A percentile compares a stretch with the other conserved stretches of the same genome.
phyloP scores from a whole-genome alignment of 2,329 filamentous ascomycete species.

The Paracoccidioides brasiliensis region DNA sequence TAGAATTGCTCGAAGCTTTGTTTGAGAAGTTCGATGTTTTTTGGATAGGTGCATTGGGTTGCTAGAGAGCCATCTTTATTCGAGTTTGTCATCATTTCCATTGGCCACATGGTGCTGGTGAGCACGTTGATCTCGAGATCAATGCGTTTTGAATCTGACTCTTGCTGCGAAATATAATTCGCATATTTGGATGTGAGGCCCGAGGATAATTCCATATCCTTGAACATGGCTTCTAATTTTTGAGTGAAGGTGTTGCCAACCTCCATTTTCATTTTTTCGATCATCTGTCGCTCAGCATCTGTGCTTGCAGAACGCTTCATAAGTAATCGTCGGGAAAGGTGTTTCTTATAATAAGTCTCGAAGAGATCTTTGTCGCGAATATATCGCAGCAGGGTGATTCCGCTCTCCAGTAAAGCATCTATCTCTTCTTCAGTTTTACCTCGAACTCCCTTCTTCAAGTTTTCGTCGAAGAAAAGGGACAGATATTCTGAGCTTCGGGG shows the following conservation, averaged over 20 bases:
- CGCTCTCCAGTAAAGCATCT: slow-evolving; percentile 73
- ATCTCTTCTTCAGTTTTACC: slow-evolving; percentile 84
- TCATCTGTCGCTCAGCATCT: slow-evolving; percentile 90
- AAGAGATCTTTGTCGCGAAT: slow-evolving; percentile 88
- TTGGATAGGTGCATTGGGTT: slow-evolving; percentile 55
- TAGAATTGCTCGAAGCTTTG: slow-evolving; percentile 84
- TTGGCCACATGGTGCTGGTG: slow-evolving; percentile 89
- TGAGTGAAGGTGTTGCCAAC: slow-evolving; percentile 86
- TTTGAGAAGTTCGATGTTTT: slow-evolving; percentile 60
- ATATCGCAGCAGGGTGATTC: slow-evolving; percentile 75
- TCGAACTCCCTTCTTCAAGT: slow-evolving; percentile 83
- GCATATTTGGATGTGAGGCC: slow-evolving; percentile 71
- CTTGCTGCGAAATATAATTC: slow-evolving; percentile 48
- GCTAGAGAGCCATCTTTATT: slow-evolving; percentile 36
- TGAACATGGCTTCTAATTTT: slow-evolving; percentile 96
- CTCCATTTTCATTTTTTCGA: slow-evolving; percentile 92
- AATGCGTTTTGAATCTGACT: slow-evolving; percentile 47
- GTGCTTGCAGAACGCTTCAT: slow-evolving; percentile 82
- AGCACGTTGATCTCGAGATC: slow-evolving; percentile 77
- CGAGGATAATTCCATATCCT: slow-evolving; percentile 78
- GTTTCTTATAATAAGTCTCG: slow-evolving; percentile 96
- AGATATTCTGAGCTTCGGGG: slow-evolving; percentile 76
- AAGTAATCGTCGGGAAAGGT: slow-evolving; percentile 74
- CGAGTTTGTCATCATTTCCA: slow-evolving; percentile 62
- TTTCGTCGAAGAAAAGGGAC: slow-evolving; percentile 93